Conservation (phyloP, 257 asterid species). For the Pogostemon cablin region DNA sequence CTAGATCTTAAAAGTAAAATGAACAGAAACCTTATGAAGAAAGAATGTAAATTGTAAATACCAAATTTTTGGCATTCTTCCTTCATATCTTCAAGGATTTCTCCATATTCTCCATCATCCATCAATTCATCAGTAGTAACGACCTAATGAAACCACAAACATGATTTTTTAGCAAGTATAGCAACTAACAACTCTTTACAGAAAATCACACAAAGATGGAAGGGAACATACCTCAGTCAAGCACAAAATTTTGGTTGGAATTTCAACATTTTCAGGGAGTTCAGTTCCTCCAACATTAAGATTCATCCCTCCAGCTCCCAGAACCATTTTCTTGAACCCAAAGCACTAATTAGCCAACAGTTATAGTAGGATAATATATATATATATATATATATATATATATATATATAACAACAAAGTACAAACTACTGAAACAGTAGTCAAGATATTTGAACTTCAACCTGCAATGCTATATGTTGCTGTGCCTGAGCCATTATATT, state of each 20-base stretch:
- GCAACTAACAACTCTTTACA: slow-evolving; percentile 22
- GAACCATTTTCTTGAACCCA: slow-evolving; percentile 54
- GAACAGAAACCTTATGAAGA: background rate
- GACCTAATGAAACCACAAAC: slow-evolving; percentile 44
- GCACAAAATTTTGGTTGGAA: slow-evolving; percentile 69
- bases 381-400: background rate
- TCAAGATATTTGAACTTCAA: slow-evolving; percentile 28
- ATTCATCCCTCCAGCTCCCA: slow-evolving; percentile 51
- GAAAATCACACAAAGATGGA: slow-evolving; percentile 10
- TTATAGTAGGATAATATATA: background rate
- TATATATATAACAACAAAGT: background rate
- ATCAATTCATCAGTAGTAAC: slow-evolving; percentile 58
- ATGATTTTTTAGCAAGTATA: slow-evolving; percentile 22
- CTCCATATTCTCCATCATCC: slow-evolving; percentile 64
- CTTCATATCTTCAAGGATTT: slow-evolving; percentile 70
- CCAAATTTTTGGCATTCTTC: slow-evolving; percentile 73
- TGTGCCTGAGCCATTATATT: slow-evolving; percentile 62
- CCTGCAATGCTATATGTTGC: slow-evolving; percentile 72
- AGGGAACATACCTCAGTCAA: slow-evolving; percentile 55
- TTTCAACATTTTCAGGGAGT: slow-evolving; percentile 36
- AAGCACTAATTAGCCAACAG: slow-evolving; percentile 30
- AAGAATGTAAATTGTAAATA: slow-evolving; percentile 30
- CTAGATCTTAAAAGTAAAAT: slow-evolving; percentile 13
- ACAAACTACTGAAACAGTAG: background rate
- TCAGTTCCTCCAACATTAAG: slow-evolving; percentile 40